Conservation (phyloP, 1,284 basidiomycete genomes). For the Moesziomyces antarcticus region DNA sequence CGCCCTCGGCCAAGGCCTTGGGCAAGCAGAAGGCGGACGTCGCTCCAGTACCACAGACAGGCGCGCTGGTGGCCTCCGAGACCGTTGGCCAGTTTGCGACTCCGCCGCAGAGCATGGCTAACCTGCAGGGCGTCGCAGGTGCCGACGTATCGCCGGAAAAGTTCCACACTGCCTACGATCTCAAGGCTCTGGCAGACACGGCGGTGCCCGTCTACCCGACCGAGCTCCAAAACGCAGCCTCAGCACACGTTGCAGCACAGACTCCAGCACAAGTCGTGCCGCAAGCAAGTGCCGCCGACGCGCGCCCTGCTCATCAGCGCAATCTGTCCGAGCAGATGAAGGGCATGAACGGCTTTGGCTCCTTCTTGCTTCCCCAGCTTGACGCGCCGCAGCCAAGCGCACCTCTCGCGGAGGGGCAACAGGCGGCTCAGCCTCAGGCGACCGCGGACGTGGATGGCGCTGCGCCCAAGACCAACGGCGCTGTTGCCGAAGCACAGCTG, state of each 20-base stretch:
- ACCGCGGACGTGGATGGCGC: not conserved
- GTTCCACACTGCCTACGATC: conserved; percentile 45
- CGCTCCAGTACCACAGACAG: not conserved
- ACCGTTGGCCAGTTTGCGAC: conserved; percentile 26
- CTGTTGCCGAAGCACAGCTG: not conserved
- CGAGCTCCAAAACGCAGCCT: not conserved
- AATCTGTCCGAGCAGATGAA: conserved; percentile 28
- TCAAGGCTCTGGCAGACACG: conserved; percentile 31
- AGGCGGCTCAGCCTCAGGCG: not conserved
- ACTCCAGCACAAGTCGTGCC: not conserved
- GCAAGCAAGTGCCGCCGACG: conserved; percentile 3
- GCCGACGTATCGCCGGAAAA: conserved; percentile 26
- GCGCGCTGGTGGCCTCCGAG: conserved; percentile 18
- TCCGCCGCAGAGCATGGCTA: conserved; percentile 42
- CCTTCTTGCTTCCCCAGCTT: conserved; percentile 24
- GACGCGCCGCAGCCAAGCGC: conserved; percentile 10
- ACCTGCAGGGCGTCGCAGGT: conserved; percentile 20
- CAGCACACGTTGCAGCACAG: not conserved
- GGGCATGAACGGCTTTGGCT: conserved; percentile 22
- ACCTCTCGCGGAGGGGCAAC: not conserved
- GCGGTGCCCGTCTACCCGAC: conserved; percentile 29
- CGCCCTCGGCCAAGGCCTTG: conserved; percentile 29
- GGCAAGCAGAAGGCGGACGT: conserved; percentile 25
- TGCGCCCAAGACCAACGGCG: not conserved
- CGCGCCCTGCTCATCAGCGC: conserved; percentile 22